These are phyloP conservation scores for Raphanus hybrid DNA, from an alignment of 441 rosid genomes.

Conservation along the genomic window DNA sequence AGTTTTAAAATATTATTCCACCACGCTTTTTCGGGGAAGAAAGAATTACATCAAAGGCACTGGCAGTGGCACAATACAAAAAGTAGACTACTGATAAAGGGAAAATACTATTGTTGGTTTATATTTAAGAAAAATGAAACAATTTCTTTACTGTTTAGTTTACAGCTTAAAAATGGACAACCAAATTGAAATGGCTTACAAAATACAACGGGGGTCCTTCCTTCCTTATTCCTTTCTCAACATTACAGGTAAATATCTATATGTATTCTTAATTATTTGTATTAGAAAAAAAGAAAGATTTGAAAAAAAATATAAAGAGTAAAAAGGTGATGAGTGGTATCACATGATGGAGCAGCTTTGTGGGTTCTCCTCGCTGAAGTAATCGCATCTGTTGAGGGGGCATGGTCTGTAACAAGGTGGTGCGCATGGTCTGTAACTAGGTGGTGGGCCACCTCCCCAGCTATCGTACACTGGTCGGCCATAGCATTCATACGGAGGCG, in stretches of 20 bases:
- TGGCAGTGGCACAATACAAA: no score
- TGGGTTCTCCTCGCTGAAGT: conserved; percentile 60
- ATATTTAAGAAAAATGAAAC: conserved; percentile 19
- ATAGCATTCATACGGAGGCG: conserved; percentile 44
- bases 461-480: conserved; percentile 61
- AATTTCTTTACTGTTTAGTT: conserved; percentile 38
- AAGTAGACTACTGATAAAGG: conserved; percentile 5
- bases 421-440: conserved; percentile 36
- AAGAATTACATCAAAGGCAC: neutral
- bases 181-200: conserved; percentile 24
- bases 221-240: conserved; percentile 29
- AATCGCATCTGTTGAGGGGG: conserved; percentile 42
- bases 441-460: conserved; percentile 60
- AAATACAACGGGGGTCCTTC: conserved; percentile 17
- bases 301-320: neutral
- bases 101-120: conserved; percentile 8
- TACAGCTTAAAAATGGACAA: conserved; percentile 25
- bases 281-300: conserved; percentile 9
- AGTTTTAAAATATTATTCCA: no score
- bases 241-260: conserved; percentile 40
- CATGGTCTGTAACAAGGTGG: conserved; percentile 36
- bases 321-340: neutral
- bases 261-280: conserved; percentile 21
- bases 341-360: conserved; percentile 61
- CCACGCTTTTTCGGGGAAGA: no score